Conservation (phyloP, 148 eudicot species). For the Diospyros kaki region DNA sequence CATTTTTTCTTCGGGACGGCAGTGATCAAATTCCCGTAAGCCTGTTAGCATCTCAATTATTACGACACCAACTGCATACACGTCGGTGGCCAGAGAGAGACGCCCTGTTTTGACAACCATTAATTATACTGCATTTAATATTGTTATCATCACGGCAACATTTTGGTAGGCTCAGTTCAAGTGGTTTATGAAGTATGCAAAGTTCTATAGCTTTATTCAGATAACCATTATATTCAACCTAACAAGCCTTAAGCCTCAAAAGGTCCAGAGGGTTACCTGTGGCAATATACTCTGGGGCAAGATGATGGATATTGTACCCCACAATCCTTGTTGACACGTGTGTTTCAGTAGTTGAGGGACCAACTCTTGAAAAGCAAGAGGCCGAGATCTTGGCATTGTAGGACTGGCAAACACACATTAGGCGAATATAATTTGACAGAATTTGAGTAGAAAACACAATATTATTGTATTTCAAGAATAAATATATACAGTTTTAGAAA, state of each 20-base stretch:
- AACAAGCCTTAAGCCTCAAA: too few species aligned
- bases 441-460: too few species aligned
- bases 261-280: too few species aligned
- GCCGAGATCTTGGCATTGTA: not conserved
- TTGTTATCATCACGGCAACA: not conserved
- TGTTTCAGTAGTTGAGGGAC: not conserved
- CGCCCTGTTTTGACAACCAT: slow-evolving; percentile 43
- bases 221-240: not conserved
- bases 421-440: too few species aligned
- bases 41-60: slow-evolving; percentile 27
- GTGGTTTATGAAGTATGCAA: not conserved
- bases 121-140: slow-evolving; percentile 13
- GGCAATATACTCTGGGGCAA: too few species aligned
- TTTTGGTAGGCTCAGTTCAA: not conserved
- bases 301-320: not conserved
- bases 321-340: not conserved
- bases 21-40: slow-evolving; percentile 38
- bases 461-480: too few species aligned
- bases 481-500: too few species aligned
- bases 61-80: not conserved
- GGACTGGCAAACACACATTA: not conserved
- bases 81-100: slow-evolving; percentile 48
- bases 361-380: not conserved
- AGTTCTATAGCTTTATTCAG: not conserved
- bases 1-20: slow-evolving; percentile 34